A percentile compares a stretch with the other conserved stretches of the same genome.
phyloP scores from a whole-genome alignment of 345 rosid genomes.

The Tarenaya hassleriana region DNA sequence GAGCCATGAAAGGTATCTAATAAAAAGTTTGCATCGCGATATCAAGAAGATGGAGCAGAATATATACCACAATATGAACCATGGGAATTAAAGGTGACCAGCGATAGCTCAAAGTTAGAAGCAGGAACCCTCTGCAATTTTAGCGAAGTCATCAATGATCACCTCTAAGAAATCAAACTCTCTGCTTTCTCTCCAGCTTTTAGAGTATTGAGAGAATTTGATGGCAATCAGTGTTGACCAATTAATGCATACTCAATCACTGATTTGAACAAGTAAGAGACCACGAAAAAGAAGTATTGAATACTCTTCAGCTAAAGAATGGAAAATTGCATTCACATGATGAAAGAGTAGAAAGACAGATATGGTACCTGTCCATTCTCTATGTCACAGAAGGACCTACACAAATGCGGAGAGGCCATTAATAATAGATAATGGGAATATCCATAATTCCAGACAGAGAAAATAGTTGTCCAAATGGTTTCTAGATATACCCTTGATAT shows the following conservation, averaged over 20 bases:
- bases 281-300: conserved; percentile 8
- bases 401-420: conserved; percentile 18
- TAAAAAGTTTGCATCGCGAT: conserved; percentile 7
- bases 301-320: conserved; percentile 10
- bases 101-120: conserved; percentile 55
- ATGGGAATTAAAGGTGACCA: conserved; percentile 76
- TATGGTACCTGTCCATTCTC: conserved; percentile 69
- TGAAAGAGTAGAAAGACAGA: conserved; percentile 9
- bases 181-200: background rate
- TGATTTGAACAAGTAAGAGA: background rate
- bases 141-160: conserved; percentile 8
- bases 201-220: background rate
- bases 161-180: conserved; percentile 6
- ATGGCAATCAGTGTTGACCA: background rate
- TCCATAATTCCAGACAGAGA: background rate
- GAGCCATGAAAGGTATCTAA: conserved; percentile 11
- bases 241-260: background rate
- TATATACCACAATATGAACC: conserved; percentile 63
- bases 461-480: conserved; percentile 4
- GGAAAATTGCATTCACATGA: conserved; percentile 5
- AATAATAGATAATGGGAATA: conserved; percentile 15
- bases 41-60: conserved; percentile 15
- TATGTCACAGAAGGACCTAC: conserved; percentile 64
- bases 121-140: conserved; percentile 52
- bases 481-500: background rate